Conservation (phyloP, 768 basidiomycete species). For the Boletus reticulatus region DNA sequence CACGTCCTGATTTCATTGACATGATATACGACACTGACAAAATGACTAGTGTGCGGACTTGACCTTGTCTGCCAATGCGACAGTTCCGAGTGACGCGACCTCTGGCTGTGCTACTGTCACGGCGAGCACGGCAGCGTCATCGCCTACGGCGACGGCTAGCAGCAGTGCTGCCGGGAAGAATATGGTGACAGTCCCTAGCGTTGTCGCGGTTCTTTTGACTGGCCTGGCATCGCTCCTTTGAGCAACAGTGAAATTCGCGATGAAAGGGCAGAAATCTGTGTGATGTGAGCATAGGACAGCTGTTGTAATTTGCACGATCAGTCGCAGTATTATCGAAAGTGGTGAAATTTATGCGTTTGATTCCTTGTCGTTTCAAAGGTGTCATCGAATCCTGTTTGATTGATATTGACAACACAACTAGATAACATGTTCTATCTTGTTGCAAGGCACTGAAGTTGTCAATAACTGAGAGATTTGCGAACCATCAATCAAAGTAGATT, state of each 20-base stretch:
- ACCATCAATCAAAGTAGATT: too few relatives aligned
- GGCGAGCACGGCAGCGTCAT: slow-evolving; percentile 9
- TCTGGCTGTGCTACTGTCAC: slow-evolving; percentile 35
- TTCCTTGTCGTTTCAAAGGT: too few relatives aligned
- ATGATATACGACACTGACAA: not conserved
- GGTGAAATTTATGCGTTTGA: too few relatives aligned
- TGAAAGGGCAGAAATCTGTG: too few relatives aligned
- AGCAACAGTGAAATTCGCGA: not conserved
- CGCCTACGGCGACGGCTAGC: slow-evolving; percentile 17
- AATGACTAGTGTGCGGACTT: slow-evolving; percentile 71
- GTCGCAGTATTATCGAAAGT: too few relatives aligned
- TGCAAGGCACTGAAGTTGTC: too few relatives aligned
- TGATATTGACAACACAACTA: too few relatives aligned
- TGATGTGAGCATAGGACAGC: too few relatives aligned
- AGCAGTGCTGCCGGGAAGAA: slow-evolving; percentile 16
- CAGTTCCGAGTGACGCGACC: slow-evolving; percentile 43
- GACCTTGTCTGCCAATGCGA: slow-evolving; percentile 55
- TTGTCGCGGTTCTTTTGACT: slow-evolving; percentile 9
- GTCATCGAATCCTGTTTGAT: too few relatives aligned
- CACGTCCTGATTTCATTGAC: not conserved
- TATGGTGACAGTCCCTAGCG: slow-evolving; percentile 1
- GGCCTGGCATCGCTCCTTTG: slow-evolving; percentile 12
- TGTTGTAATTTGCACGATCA: too few relatives aligned
- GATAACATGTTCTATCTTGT: too few relatives aligned
- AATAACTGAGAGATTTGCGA: too few relatives aligned